Evolutionary conservation across 1,284 basidiomycete species (phyloP).

Genomic region (Trichosporon ovoides): DNA sequence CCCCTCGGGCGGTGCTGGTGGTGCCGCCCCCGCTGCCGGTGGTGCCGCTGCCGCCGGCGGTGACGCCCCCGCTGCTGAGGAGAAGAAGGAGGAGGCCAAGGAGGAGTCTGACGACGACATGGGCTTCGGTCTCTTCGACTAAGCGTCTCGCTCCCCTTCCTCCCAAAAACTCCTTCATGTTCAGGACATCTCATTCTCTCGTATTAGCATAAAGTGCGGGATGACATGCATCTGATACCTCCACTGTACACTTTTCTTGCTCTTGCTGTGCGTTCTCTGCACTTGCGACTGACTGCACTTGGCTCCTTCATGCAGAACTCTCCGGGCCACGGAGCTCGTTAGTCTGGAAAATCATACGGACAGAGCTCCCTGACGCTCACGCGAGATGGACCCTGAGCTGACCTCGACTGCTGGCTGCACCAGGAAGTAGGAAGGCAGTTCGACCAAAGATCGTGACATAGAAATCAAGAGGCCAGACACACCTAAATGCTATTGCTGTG

Average conservation of each 20-base stretch:
- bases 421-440: no score
- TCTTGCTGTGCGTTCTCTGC: no score
- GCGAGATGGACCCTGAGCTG: no score
- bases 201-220: neutral
- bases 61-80: slow-evolving; percentile 64
- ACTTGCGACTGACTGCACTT: no score
- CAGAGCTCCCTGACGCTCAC: no score
- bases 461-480: neutral
- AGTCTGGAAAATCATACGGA: no score
- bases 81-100: slow-evolving; percentile 57
- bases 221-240: slow-evolving; percentile 9
- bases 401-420: no score
- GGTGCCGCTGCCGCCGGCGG: slow-evolving; percentile 56
- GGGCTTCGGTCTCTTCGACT: slow-evolving; percentile 91
- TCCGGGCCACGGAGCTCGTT: no score
- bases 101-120: slow-evolving; percentile 51
- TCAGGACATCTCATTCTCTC: neutral
- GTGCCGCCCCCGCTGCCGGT: slow-evolving; percentile 43
- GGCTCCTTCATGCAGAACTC: no score
- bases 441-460: neutral
- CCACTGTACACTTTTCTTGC: neutral
- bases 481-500: neutral
- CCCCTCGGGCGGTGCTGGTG: slow-evolving; percentile 48
- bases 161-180: neutral
- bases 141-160: slow-evolving; percentile 44